Evolutionary conservation across 495 filamentous ascomycete genomes (phyloP), one percentile per base, ranked within the genome.

Genomic region (Talaromyces thailandensis): DNA sequence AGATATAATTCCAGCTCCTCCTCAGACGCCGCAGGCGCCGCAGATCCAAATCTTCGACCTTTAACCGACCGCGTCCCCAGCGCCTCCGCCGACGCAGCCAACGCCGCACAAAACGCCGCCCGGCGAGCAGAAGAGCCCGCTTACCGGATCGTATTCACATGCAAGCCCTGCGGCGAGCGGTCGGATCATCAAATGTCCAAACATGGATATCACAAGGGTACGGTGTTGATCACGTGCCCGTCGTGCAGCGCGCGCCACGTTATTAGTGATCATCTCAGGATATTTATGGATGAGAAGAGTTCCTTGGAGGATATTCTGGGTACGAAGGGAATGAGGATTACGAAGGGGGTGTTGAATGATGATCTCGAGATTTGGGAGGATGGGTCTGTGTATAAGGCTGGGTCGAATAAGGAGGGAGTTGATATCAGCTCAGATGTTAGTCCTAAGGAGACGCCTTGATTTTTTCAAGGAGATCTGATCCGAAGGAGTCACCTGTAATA

Each of bases 111-210:
- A 37, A 76, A 72, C 64, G 57, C 64, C 29, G 61, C 68, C 3
- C 76, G 76, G 25, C 70, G 73, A 45, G 74, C 71, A 40, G 72
- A 81, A 40, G 81, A 87, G 62, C 90, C 91, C 18, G 81, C 86
- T 40, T 98, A 98, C 76, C 78, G 88, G 56, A 78, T 98, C 26
- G 87, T 84, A 11, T 96, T 99, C 71, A 99, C 95, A 64, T 99
- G 94, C 83, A 87, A 85, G 61, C 91, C 91, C 24, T 99, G 94
- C 78, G 72, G 71, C 9, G 68, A 80, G 5, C 86, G 95, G 29
- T 93, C 90, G 5, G 75, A 82, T 3, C 94, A 98, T 70, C 78
- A 73, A 9, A 78, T 99, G 62, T 88, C 88, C 24, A 96, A 97
- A 74, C 94, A 96, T 64, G 94, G 90, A 14, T 99, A 97, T 71